These are phyloP conservation scores for Talinum fruticosum DNA, from an alignment of 148 eudicot genomes.

Conservation along the genomic window DNA sequence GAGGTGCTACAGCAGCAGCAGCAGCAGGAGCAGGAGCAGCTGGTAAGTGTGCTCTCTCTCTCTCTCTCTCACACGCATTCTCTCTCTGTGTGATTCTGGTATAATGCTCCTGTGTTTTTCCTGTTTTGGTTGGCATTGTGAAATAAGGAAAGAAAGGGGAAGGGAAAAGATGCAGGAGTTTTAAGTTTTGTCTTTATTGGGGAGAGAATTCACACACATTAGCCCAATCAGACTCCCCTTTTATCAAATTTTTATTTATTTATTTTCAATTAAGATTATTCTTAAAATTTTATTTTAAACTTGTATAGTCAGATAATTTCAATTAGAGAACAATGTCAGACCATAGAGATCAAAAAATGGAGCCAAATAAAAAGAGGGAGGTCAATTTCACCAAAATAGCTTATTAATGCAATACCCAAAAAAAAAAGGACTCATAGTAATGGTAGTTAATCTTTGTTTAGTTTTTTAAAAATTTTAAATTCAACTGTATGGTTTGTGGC, in stretches of 20 bases:
- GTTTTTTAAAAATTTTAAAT: too few relatives aligned
- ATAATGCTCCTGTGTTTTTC: slow-evolving; percentile 4
- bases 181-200: slow-evolving; percentile 23
- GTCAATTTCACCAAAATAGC: too few relatives aligned
- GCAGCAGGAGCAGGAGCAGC: not conserved
- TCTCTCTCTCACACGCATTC: not conserved
- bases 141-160: slow-evolving; percentile 1
- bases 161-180: slow-evolving; percentile 9
- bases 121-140: slow-evolving; percentile 10
- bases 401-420: too few relatives aligned
- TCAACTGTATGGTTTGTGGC: not conserved
- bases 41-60: not conserved
- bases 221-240: not conserved
- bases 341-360: too few relatives aligned
- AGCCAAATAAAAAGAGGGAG: too few relatives aligned
- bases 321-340: too few relatives aligned
- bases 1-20: not conserved
- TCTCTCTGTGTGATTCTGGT: not conserved
- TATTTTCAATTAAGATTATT: not conserved
- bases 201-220: not conserved
- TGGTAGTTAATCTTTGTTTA: too few relatives aligned
- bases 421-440: too few relatives aligned
- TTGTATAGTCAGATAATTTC: not conserved
- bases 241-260: not conserved
- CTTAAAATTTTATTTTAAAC: too few relatives aligned